These are phyloP conservation scores for Xylaria sp. DNA, from an alignment of 2,329 filamentous ascomycete genomes.

Conservation along the genomic window DNA sequence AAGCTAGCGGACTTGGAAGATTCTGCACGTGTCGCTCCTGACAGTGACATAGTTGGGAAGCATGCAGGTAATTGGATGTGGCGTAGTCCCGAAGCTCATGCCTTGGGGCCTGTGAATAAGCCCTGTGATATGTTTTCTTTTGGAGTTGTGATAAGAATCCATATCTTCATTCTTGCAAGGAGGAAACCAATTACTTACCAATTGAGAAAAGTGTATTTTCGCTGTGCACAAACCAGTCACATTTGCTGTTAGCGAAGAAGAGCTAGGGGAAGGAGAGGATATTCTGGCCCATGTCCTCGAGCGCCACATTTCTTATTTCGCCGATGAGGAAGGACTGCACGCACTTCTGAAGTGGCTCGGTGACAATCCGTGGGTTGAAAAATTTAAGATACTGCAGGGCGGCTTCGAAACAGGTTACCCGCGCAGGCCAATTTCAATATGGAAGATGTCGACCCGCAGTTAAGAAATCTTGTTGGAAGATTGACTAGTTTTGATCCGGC, in stretches of 20 bases:
- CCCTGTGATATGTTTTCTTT: constrained; percentile 16
- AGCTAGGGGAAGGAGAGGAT: constrained; percentile 9
- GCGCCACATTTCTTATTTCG: constrained; percentile 17
- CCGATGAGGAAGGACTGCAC: constrained; percentile 10
- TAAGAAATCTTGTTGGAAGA: constrained; percentile 8
- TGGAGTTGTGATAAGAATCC: constrained; percentile 9
- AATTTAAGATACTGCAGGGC: constrained; percentile 6
- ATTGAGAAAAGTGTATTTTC: constrained; percentile 9
- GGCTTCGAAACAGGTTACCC: constrained; percentile 3
- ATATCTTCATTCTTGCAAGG: not conserved
- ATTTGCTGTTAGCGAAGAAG: constrained; percentile 12
- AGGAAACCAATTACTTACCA: not conserved
- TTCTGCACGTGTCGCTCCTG: constrained; percentile 8
- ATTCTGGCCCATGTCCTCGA: constrained; percentile 13
- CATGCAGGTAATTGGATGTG: constrained; percentile 13
- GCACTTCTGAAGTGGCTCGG: constrained; percentile 9
- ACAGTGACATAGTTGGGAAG: constrained; percentile 11
- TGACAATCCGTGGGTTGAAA: constrained; percentile 8
- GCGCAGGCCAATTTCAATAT: constrained; percentile 12
- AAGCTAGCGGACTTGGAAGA: constrained; percentile 14
- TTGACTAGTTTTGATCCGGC: constrained; percentile 14
- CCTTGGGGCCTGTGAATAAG: constrained; percentile 12
- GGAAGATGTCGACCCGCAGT: constrained; percentile 6
- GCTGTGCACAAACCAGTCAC: constrained; percentile 7
- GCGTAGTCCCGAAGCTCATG: constrained; percentile 13